Conservation (phyloP, 768 basidiomycete species). For the Lentinula edodes region DNA sequence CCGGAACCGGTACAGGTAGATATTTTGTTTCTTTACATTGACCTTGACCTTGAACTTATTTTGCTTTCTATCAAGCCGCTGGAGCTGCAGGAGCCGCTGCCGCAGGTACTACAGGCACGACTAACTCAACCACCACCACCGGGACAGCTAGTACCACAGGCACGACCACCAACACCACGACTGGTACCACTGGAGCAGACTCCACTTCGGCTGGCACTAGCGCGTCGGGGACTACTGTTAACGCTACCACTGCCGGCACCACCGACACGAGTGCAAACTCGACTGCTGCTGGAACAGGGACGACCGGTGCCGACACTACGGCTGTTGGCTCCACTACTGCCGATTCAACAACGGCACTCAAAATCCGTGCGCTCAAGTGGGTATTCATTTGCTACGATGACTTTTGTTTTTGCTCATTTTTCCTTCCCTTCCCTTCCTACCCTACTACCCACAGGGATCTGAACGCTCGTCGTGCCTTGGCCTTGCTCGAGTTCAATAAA, state of each 20-base stretch:
- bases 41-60: not conserved
- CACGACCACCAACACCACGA: not conserved
- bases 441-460: not conserved
- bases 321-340: not conserved
- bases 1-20: not conserved
- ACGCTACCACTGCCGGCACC: not conserved
- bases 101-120: not conserved
- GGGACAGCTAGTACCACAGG: not conserved
- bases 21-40: not conserved
- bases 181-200: not conserved
- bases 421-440: not conserved
- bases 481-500: not conserved
- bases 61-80: not conserved
- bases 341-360: not conserved
- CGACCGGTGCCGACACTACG: not conserved
- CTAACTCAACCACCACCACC: not conserved
- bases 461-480: not conserved
- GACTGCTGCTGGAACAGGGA: not conserved
- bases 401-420: not conserved
- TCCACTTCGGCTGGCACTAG: not conserved
- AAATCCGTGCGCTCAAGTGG: not conserved
- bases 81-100: not conserved
- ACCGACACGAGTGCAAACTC: not conserved
- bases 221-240: not conserved
- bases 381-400: not conserved